These are phyloP conservation scores for Moesziomyces sp. DNA, from an alignment of 1,284 basidiomycete species.

Conservation along the genomic window DNA sequence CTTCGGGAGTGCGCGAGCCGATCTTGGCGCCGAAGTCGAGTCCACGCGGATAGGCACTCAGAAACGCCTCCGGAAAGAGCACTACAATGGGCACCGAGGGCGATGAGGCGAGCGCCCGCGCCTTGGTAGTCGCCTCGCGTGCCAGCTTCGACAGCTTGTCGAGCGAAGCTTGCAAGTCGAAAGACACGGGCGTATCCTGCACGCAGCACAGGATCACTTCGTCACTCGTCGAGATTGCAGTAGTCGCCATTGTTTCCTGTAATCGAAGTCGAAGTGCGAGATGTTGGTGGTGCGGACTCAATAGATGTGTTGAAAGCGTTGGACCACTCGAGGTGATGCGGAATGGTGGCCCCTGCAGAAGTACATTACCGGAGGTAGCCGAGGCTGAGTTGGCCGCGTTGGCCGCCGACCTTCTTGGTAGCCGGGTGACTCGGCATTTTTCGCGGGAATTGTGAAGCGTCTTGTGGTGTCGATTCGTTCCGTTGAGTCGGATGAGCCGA, in stretches of 20 bases:
- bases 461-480: too few species aligned
- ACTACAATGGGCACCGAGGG: constrained; percentile 68
- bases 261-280: too few species aligned
- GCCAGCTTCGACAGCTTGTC: constrained; percentile 48
- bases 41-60: constrained; percentile 67
- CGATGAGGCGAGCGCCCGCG: constrained; percentile 17
- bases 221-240: constrained; percentile 10
- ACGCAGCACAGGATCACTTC: constrained; percentile 46
- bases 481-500: too few species aligned
- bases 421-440: too few species aligned
- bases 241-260: not conserved
- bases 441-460: too few species aligned
- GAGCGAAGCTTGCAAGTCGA: constrained; percentile 41
- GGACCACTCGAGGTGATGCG: too few species aligned
- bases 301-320: not conserved
- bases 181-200: constrained; percentile 46
- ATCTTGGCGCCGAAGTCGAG: constrained; percentile 55
- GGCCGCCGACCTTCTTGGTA: too few species aligned
- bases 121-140: constrained; percentile 31
- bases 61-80: constrained; percentile 79
- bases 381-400: not conserved
- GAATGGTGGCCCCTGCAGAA: not conserved
- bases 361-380: not conserved
- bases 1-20: constrained; percentile 44
- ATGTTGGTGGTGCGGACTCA: not conserved